These are phyloP conservation scores for Coemansia sp. DNA, from an alignment of 192 early-diverging fungal genomes.

Conservation along the genomic window DNA sequence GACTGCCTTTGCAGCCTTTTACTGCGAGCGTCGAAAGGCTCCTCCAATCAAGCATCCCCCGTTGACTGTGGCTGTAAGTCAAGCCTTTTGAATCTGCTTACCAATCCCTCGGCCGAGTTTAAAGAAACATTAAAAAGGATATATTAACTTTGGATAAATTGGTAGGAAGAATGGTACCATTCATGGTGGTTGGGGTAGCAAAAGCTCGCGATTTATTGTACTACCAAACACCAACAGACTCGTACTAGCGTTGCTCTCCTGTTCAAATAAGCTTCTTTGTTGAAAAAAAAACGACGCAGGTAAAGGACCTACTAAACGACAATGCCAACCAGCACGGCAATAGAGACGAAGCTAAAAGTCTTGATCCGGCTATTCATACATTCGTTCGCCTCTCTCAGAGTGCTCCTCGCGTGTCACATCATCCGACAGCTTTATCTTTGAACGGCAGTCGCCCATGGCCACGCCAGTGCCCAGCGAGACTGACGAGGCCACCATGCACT, in stretches of 20 bases:
- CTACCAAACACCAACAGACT: background rate
- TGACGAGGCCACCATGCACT: constrained; percentile 20
- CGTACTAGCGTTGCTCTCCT: background rate
- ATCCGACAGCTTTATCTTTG: constrained; percentile 28
- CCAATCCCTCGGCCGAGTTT: background rate
- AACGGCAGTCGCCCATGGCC: constrained; percentile 23
- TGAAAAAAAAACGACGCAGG: constrained; percentile 84
- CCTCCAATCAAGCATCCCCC: background rate
- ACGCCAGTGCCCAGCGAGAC: constrained; percentile 22
- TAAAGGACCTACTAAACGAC: constrained; percentile 82
- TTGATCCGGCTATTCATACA: constrained; percentile 88
- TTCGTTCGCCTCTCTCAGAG: constrained; percentile 92
- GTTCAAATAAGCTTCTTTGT: constrained; percentile 77
- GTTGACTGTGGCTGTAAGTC: background rate
- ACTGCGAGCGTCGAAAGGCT: background rate
- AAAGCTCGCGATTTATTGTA: background rate
- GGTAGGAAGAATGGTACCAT: background rate
- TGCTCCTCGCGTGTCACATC: constrained; percentile 50
- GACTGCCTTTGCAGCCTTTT: background rate
- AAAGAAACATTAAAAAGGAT: too few relatives aligned
- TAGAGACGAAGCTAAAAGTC: constrained; percentile 67
- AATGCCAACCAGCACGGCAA: constrained; percentile 73
- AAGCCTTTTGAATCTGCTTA: background rate
- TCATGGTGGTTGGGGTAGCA: background rate
- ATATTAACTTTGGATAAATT: too few relatives aligned